A percentile compares a stretch with the other conserved stretches of the same genome.
Evolutionary conservation across 1,139 yeast genomes (phyloP).

Genomic region (Blastobotrys aristatus): DNA sequence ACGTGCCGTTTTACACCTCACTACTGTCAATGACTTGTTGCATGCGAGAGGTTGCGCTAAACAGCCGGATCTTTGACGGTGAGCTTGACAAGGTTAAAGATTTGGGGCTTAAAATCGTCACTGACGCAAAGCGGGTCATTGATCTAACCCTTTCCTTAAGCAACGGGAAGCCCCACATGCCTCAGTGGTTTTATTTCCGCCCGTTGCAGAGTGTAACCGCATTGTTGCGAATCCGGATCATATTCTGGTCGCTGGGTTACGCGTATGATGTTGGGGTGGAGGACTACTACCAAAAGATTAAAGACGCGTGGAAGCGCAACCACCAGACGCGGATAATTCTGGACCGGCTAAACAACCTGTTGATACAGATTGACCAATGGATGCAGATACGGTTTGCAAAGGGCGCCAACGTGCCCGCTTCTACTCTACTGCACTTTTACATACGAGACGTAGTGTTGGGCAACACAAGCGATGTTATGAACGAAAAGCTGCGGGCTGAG

Average conservation of each 20-base stretch:
- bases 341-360: slow-evolving; percentile 3
- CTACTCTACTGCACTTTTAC: neutral
- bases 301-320: slow-evolving; percentile 6
- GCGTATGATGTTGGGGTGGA: slow-evolving; percentile 1
- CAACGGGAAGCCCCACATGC: slow-evolving; percentile 4
- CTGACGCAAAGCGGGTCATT: slow-evolving; percentile 1
- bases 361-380: slow-evolving; percentile 5
- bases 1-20: neutral
- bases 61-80: slow-evolving; percentile 3
- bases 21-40: neutral
- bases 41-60: slow-evolving; percentile 2
- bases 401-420: neutral
- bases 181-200: slow-evolving; percentile 9
- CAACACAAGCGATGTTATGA: slow-evolving; percentile 8
- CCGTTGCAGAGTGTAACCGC: slow-evolving; percentile 6
- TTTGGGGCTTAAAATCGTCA: slow-evolving; percentile 2
- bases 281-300: slow-evolving; percentile 1
- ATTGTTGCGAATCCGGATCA: slow-evolving; percentile 6
- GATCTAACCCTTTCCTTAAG: neutral
- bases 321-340: neutral
- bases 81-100: neutral
- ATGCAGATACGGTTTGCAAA: slow-evolving; percentile 1
- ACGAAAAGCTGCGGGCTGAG: neutral
- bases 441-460: slow-evolving; percentile 2
- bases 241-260: slow-evolving; percentile 8